phyloP scores from a whole-genome alignment of 345 rosid species.

The Linum lewisii region DNA sequence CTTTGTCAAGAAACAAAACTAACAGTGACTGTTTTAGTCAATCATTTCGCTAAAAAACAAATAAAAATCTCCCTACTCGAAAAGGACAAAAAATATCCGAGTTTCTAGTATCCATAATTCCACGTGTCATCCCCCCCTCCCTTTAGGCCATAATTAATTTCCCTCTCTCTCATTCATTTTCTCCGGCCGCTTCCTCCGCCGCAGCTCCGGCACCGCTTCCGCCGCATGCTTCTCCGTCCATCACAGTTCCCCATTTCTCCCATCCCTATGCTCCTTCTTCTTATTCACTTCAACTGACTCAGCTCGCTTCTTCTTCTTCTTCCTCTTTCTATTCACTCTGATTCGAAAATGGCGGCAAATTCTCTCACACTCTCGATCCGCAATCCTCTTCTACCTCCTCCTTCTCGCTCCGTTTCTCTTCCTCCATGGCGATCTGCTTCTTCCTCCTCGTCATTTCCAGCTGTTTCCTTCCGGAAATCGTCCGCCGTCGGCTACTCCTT shows the following conservation, averaged over 20 bases:
- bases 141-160: not conserved
- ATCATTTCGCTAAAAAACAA: too few species aligned
- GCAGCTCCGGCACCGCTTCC: not conserved
- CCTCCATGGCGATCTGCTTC: conserved; percentile 8
- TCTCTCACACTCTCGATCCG: not conserved
- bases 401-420: not conserved
- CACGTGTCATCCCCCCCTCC: not conserved
- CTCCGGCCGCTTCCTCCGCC: not conserved
- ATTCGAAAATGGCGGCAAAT: not conserved
- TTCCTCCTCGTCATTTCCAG: conserved; percentile 8
- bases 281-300: not conserved
- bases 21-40: too few species aligned
- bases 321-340: conserved; percentile 13
- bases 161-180: not conserved
- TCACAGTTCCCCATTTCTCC: not conserved
- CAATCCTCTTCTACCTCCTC: not conserved
- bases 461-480: conserved; percentile 11
- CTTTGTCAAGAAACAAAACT: too few species aligned
- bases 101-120: not conserved
- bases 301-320: conserved; percentile 10
- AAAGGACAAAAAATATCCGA: too few species aligned
- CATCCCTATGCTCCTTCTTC: not conserved
- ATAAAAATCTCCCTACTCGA: too few species aligned
- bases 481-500: conserved; percentile 14
- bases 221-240: not conserved